Percentiles rank a stretch among this genome's conserved stretches.
phyloP scores from a whole-genome alignment of 768 basidiomycete species.

The Mrakia blollopis region DNA sequence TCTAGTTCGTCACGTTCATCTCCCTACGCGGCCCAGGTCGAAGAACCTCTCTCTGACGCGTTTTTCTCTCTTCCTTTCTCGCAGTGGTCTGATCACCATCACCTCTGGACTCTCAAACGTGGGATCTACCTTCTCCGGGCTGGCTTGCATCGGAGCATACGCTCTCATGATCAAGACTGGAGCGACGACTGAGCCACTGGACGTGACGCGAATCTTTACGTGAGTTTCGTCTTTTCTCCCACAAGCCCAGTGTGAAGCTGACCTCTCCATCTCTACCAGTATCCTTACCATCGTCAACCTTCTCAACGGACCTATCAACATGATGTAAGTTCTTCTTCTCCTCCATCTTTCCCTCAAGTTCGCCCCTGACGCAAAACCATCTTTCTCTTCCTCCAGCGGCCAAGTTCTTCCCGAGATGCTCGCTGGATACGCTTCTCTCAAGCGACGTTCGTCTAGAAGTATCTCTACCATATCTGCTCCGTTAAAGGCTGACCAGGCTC shows the following conservation, averaged over 20 bases:
- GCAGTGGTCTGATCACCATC: neutral
- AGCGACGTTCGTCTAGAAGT: neutral
- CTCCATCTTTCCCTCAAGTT: neutral
- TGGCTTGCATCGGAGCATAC: conserved; percentile 10
- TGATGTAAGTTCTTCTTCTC: neutral
- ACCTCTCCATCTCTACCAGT: neutral
- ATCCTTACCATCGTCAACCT: conserved; percentile 20
- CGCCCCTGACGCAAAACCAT: too few relatives aligned
- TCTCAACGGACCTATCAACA: conserved; percentile 13
- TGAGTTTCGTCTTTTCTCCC: neutral
- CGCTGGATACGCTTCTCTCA: conserved; percentile 17
- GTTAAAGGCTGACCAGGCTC: too few relatives aligned
- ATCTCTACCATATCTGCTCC: too few relatives aligned
- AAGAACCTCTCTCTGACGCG: too few relatives aligned
- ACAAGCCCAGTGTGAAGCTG: neutral
- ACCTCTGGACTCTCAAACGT: neutral
- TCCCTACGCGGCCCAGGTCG: neutral
- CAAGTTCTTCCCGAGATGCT: conserved; percentile 11
- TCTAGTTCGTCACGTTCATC: conserved; percentile 14
- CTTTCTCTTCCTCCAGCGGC: neutral
- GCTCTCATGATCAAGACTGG: conserved; percentile 1
- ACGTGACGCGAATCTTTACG: conserved; percentile 14
- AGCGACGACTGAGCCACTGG: neutral
- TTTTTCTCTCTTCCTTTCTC: neutral
- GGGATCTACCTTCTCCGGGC: neutral